These are phyloP conservation scores for Zygoascus ofunaensis DNA, from an alignment of 805 yeast genomes.

Conservation along the genomic window DNA sequence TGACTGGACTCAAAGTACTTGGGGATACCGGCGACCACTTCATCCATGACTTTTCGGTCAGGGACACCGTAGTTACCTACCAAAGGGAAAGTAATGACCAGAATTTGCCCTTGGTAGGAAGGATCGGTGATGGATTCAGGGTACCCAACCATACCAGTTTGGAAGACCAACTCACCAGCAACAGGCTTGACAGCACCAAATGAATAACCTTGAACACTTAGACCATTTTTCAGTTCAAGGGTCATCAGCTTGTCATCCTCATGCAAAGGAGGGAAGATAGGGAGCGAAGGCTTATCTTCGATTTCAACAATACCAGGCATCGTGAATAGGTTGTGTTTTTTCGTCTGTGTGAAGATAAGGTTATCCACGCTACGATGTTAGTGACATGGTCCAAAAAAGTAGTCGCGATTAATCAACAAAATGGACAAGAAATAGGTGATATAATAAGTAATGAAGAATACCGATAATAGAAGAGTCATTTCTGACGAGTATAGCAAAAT, in stretches of 20 bases:
- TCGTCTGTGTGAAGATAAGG: too few relatives aligned
- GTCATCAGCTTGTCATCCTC: constrained; percentile 75
- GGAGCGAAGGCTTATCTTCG: constrained; percentile 40
- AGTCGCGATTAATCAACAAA: too few relatives aligned
- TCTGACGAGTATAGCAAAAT: too few relatives aligned
- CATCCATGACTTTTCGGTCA: constrained; percentile 69
- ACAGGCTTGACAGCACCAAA: constrained; percentile 85
- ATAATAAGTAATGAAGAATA: too few relatives aligned
- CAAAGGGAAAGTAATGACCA: constrained; percentile 92
- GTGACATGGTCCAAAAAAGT: too few relatives aligned
- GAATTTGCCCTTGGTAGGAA: constrained; percentile 92
- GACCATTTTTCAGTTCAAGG: constrained; percentile 81
- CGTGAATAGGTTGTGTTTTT: not conserved
- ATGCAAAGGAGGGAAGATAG: constrained; percentile 86
- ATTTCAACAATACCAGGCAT: not conserved
- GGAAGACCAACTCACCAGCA: constrained; percentile 98
- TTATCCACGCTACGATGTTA: too few relatives aligned
- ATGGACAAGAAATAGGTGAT: too few relatives aligned
- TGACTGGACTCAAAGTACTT: constrained; percentile 85
- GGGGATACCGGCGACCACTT: constrained; percentile 66
- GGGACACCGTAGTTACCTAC: constrained; percentile 99
- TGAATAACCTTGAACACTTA: constrained; percentile 85
- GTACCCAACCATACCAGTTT: constrained; percentile 99
- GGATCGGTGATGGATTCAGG: constrained; percentile 98
- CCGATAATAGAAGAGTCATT: too few relatives aligned